phyloP scores from a whole-genome alignment of 345 rosid species.

The Lepidium africanum region DNA sequence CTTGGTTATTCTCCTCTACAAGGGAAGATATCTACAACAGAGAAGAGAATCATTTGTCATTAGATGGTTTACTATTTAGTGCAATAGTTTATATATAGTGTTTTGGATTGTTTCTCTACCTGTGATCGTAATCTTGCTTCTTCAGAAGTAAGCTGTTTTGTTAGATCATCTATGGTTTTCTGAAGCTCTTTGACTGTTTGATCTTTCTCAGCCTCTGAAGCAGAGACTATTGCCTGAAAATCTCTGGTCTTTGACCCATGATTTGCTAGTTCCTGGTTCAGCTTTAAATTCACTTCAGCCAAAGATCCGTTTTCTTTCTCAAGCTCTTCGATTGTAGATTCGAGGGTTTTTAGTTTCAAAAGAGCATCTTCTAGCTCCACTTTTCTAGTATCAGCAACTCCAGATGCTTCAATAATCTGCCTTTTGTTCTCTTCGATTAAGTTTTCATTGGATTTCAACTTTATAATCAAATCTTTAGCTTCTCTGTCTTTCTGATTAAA shows the following conservation, averaged over 20 bases:
- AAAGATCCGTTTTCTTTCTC: slow-evolving; percentile 64
- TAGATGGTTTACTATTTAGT: background rate
- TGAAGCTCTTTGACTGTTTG: slow-evolving; percentile 55
- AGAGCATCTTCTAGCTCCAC: slow-evolving; percentile 53
- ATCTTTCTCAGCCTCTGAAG: slow-evolving; percentile 47
- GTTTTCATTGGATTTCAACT: slow-evolving; percentile 39
- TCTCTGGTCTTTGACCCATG: slow-evolving; percentile 46
- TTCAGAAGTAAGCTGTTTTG: slow-evolving; percentile 52
- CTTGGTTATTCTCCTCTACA: slow-evolving; percentile 62
- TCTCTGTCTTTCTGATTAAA: slow-evolving; percentile 45
- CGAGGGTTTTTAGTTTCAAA: slow-evolving; percentile 41
- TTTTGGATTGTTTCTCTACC: slow-evolving; percentile 30
- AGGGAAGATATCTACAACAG: slow-evolving; percentile 55
- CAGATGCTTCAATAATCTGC: slow-evolving; percentile 46
- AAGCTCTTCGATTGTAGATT: slow-evolving; percentile 49
- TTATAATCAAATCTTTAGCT: slow-evolving; percentile 46
- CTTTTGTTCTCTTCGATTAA: slow-evolving; percentile 44
- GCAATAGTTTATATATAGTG: background rate
- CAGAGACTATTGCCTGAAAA: slow-evolving; percentile 43
- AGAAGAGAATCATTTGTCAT: background rate
- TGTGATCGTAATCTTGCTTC: slow-evolving; percentile 57
- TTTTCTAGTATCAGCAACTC: slow-evolving; percentile 38
- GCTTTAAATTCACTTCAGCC: slow-evolving; percentile 66
- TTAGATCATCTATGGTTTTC: slow-evolving; percentile 46
- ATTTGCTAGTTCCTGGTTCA: slow-evolving; percentile 57